These are phyloP conservation scores for Monosporozyma aerobia DNA, from an alignment of 805 yeast genomes.

Conservation along the genomic window DNA sequence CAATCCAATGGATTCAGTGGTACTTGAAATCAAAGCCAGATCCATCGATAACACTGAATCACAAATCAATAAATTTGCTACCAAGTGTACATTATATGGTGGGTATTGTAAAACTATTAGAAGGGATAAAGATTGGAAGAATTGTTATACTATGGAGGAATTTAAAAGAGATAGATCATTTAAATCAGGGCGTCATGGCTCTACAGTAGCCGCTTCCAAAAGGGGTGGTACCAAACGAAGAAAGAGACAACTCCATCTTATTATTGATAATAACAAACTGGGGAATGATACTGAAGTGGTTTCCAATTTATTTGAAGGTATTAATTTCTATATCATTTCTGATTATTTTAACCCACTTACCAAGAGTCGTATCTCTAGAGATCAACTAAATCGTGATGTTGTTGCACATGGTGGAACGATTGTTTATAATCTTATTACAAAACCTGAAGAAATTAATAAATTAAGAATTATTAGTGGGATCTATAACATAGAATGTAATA, in stretches of 20 bases:
- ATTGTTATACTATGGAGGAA: conserved; percentile 48
- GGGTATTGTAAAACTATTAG: conserved; percentile 64
- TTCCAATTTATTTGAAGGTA: conserved; percentile 35
- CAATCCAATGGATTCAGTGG: conserved; percentile 65
- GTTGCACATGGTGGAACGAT: conserved; percentile 45
- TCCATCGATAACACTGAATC: conserved; percentile 46
- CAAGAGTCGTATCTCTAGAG: conserved; percentile 23
- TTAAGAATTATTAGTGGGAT: conserved; percentile 33
- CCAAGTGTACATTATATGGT: conserved; percentile 64
- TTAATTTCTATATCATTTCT: conserved; percentile 44
- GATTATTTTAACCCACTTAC: conserved; percentile 33
- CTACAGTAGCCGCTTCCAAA: not conserved
- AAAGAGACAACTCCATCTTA: conserved; percentile 19
- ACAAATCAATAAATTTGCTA: conserved; percentile 40
- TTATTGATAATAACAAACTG: conserved; percentile 4
- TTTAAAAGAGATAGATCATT: conserved; percentile 15
- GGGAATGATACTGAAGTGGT: conserved; percentile 3
- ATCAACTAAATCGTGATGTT: conserved; percentile 33
- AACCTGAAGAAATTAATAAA: conserved; percentile 6
- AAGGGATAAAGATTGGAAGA: conserved; percentile 54
- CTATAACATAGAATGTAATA: conserved; percentile 32
- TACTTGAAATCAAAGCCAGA: conserved; percentile 76
- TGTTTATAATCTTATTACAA: conserved; percentile 27
- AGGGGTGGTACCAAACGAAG: conserved; percentile 21
- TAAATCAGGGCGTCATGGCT: not conserved